Evolutionary conservation across 2,329 filamentous ascomycete species (phyloP).

Genomic region (Paecilomyces variotii): DNA sequence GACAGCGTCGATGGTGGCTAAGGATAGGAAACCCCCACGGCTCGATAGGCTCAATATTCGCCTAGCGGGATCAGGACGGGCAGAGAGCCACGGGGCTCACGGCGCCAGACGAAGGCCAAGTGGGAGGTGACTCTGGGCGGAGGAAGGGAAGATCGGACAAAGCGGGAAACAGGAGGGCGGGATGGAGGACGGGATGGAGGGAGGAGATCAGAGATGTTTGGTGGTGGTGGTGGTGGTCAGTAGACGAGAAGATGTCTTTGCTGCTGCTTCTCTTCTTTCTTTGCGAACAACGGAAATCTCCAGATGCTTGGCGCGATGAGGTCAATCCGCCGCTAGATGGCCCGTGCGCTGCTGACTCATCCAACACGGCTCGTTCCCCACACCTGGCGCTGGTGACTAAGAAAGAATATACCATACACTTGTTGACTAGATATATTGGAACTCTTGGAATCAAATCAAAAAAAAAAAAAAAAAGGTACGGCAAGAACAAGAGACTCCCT

Average conservation of each 20-base stretch:
- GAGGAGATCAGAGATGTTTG: not conserved
- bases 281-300: constrained; percentile 3
- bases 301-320: constrained; percentile 3
- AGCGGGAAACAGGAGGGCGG: not conserved
- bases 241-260: too few species aligned
- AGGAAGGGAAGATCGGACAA: not conserved
- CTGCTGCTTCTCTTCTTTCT: not conserved
- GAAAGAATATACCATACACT: too few species aligned
- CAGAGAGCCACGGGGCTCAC: not conserved
- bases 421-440: too few species aligned
- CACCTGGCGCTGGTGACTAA: not conserved
- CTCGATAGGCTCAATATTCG: not conserved
- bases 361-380: not conserved
- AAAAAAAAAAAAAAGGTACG: too few species aligned
- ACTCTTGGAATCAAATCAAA: too few species aligned
- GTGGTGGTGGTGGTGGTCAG: too few species aligned
- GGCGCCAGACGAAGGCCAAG: too few species aligned
- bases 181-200: not conserved
- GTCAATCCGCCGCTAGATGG: not conserved
- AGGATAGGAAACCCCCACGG: not conserved
- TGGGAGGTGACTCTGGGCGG: too few species aligned
- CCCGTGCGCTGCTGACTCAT: not conserved
- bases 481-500: too few species aligned
- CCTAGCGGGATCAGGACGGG: not conserved
- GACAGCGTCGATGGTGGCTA: not conserved